Evolutionary conservation across 1,284 basidiomycete genomes (phyloP).

Genomic region (Porphyrellus sp.): DNA sequence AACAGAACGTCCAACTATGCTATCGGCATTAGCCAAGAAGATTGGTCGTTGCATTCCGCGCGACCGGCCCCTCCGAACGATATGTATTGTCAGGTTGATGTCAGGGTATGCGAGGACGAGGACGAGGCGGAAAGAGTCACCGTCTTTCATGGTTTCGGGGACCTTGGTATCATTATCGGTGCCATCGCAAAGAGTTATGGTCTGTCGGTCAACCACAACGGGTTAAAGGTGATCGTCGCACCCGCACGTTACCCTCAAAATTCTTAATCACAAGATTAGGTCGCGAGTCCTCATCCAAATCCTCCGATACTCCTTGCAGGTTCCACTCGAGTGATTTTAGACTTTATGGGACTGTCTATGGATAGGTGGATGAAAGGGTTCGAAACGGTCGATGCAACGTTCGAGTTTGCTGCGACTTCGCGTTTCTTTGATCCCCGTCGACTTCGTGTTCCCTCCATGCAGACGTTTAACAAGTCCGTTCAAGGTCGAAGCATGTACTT

Average conservation of each 20-base stretch:
- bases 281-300: constrained; percentile 40
- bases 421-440: constrained; percentile 47
- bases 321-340: constrained; percentile 46
- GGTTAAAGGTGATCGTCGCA: constrained; percentile 50
- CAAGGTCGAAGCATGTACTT: constrained; percentile 56
- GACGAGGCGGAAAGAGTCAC: constrained; percentile 48
- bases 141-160: constrained; percentile 63
- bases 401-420: constrained; percentile 54
- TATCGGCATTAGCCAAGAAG: constrained; percentile 39
- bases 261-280: constrained; percentile 31
- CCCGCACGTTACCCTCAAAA: not conserved
- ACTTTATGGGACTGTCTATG: constrained; percentile 56
- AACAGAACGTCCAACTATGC: constrained; percentile 63
- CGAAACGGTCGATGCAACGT: constrained; percentile 47
- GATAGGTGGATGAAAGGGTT: constrained; percentile 53
- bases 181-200: constrained; percentile 50
- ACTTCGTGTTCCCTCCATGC: constrained; percentile 28
- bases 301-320: constrained; percentile 41
- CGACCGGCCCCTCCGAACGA: constrained; percentile 26
- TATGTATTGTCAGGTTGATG: constrained; percentile 54
- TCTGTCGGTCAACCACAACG: constrained; percentile 48
- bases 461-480: constrained; percentile 43
- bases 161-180: constrained; percentile 64
- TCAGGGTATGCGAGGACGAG: constrained; percentile 52
- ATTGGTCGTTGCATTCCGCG: constrained; percentile 18